Evolutionary conservation across 495 filamentous ascomycete genomes (phyloP), one percentile per base, ranked within the genome.

Genomic region (Aspergillus egyptiacus): DNA sequence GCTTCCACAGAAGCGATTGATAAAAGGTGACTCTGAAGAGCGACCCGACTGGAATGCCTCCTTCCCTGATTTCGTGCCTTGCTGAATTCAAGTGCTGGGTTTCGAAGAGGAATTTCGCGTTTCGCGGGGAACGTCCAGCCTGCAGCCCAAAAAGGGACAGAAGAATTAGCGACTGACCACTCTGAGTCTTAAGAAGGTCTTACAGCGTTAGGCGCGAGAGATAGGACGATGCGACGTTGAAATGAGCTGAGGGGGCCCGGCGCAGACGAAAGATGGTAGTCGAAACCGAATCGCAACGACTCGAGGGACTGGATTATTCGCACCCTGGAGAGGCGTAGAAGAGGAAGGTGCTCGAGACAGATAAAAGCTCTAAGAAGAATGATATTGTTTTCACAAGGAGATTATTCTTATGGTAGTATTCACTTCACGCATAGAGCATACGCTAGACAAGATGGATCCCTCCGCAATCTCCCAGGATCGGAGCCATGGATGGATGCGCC

Each of bases 401-500:
- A n/a, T n/a, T n/a, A n/a, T n/a, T n/a, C n/a, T n/a, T n/a, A n/a
- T n/a, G n/a, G n/a, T n/a, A n/a, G n/a, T n/a, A n/a, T n/a, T n/a
- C n/a, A n/a, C 15, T 41, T 43, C 25, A 19, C 32, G 40, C 40
- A 44, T 44, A 25, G 43, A 35, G n/a, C n/a, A n/a, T n/a, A n/a
- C n/a, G n/a, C n/a, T n/a, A n/a, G n/a, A n/a, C n/a, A n/a, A n/a
- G n/a, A n/a, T n/a, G n/a, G n/a, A n/a, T n/a, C n/a, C 36, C 59
- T 56, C 59, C 51, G 51, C 54, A 54, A 39, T 56, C 35, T n/a
- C 39, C 39, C 38, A 56, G 14, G 27, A 23, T 42, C 35, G 20
- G 54, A 48, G 49, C 58, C 59, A 56, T 58, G 59, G 55, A 49
- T 61, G 53, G 38, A 28, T 42, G 13, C 13, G 25, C 32, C 25